phyloP scores from a whole-genome alignment of 1,139 yeast species.

The Sporopachydermia cereana region DNA sequence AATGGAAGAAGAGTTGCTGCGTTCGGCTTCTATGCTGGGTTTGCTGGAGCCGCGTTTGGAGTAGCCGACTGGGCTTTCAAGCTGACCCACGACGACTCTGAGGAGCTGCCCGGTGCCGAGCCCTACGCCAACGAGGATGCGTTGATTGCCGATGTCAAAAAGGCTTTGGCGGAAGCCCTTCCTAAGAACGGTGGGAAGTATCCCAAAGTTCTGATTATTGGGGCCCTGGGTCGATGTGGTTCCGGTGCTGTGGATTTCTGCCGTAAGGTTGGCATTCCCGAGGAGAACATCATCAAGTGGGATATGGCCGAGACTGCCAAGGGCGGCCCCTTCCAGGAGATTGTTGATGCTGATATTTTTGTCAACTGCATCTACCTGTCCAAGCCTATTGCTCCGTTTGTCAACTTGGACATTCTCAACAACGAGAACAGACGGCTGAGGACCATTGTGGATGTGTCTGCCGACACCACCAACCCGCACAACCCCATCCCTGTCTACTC shows the following conservation, averaged over 20 bases:
- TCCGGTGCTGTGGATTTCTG: slow-evolving; percentile 90
- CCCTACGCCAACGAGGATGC: slow-evolving; percentile 76
- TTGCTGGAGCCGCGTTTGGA: slow-evolving; percentile 98
- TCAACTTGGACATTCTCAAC: slow-evolving; percentile 59
- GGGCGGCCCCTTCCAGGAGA: slow-evolving; percentile 96
- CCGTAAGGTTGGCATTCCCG: slow-evolving; percentile 80
- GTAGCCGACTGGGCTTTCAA: slow-evolving; percentile 90
- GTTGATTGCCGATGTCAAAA: slow-evolving; percentile 58
- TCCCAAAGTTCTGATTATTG: slow-evolving; percentile 82
- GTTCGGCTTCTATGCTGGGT: slow-evolving; percentile 96
- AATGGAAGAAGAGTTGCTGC: slow-evolving; percentile 98
- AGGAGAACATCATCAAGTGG: slow-evolving; percentile 77
- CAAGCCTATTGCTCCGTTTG: slow-evolving; percentile 86
- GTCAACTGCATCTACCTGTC: slow-evolving; percentile 93
- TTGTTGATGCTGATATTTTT: slow-evolving; percentile 75
- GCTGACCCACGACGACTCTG: slow-evolving; percentile 51
- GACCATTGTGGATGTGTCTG: slow-evolving; percentile 93
- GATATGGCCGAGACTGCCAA: slow-evolving; percentile 92
- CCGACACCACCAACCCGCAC: slow-evolving; percentile 97
- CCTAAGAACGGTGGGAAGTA: slow-evolving; percentile 46
- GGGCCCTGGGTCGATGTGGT: slow-evolving; percentile 98
- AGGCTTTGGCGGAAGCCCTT: slow-evolving; percentile 48
- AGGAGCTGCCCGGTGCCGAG: slow-evolving; percentile 61
- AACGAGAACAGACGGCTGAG: slow-evolving; percentile 58
- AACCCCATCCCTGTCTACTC: slow-evolving; percentile 93